Conservation (phyloP, 2,329 filamentous ascomycete species). For the Colletotrichum orchidophilum region DNA sequence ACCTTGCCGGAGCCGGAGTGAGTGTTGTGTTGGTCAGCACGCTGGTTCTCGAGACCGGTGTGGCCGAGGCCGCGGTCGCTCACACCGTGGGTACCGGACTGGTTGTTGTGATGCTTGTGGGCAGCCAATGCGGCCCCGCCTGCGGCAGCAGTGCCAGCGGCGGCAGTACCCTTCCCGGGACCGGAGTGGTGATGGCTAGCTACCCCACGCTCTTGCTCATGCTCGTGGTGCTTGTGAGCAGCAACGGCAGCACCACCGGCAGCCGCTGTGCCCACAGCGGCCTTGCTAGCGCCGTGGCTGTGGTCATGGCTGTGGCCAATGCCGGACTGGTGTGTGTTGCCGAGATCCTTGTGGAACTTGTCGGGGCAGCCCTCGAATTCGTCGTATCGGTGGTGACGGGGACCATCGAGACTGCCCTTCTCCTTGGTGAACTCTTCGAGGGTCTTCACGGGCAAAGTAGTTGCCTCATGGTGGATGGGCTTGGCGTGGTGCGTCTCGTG, state of each 20-base stretch:
- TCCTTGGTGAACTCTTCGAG: slow-evolving; percentile 70
- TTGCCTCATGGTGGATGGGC: slow-evolving; percentile 72
- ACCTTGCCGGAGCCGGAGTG: too few species aligned
- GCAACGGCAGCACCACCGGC: neutral
- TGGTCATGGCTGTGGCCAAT: neutral
- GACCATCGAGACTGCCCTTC: slow-evolving; percentile 59
- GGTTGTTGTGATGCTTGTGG: neutral
- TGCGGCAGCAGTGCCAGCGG: neutral
- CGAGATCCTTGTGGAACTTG: slow-evolving; percentile 45
- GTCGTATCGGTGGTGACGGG: slow-evolving; percentile 34
- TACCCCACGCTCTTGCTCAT: neutral
- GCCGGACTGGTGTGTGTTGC: slow-evolving; percentile 17
- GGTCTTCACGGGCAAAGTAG: slow-evolving; percentile 70
- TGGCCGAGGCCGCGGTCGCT: neutral
- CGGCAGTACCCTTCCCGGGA: neutral
- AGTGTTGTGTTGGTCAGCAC: neutral
- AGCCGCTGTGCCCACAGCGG: neutral
- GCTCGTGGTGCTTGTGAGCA: neutral
- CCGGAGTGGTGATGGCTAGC: neutral
- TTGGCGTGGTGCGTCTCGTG: slow-evolving; percentile 77
- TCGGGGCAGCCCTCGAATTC: slow-evolving; percentile 67
- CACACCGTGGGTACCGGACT: neutral
- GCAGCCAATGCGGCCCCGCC: neutral
- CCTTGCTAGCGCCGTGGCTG: neutral
- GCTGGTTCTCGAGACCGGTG: neutral